These are phyloP conservation scores for Amphibolis antarctica DNA, from an alignment of 106 monocot genomes.

Conservation along the genomic window DNA sequence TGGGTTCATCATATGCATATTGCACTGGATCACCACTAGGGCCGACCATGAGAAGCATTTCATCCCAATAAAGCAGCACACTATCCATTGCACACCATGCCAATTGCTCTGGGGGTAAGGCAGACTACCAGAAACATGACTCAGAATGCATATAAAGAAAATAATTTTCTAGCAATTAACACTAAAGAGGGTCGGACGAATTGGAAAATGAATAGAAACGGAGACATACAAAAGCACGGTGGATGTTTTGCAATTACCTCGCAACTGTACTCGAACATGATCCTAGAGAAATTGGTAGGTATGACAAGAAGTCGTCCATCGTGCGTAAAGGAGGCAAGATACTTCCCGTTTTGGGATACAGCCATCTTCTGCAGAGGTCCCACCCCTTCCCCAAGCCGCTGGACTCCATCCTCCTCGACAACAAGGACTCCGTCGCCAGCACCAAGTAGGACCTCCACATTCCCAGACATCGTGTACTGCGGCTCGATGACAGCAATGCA, in stretches of 20 bases:
- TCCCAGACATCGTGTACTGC: conserved; percentile 84
- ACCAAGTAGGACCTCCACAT: conserved; percentile 79
- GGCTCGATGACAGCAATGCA: conserved; percentile 89
- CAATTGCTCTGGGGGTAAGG: conserved; percentile 80
- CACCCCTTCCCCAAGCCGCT: conserved; percentile 48
- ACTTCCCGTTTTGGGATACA: conserved; percentile 70
- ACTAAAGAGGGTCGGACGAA: no score
- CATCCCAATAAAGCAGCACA: conserved; percentile 94
- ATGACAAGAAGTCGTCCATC: conserved; percentile 77
- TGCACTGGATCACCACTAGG: conserved; percentile 80
- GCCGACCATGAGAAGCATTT: conserved; percentile 82
- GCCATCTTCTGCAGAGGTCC: conserved; percentile 82
- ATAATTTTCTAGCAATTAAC: no score
- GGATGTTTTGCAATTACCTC: conserved; percentile 34
- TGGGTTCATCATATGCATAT: conserved; percentile 81
- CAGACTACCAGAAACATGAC: conserved; percentile 39
- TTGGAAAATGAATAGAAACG: not conserved
- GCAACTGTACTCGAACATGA: conserved; percentile 72
- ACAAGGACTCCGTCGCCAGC: conserved; percentile 41
- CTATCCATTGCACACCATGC: conserved; percentile 98
- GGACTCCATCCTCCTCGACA: conserved; percentile 80
- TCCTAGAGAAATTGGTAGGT: conserved; percentile 66
- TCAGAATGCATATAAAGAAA: not conserved
- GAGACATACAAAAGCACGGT: not conserved
- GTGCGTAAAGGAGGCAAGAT: conserved; percentile 65